phyloP scores from a whole-genome alignment of 331 rosid species.

The Rosa hybrid region DNA sequence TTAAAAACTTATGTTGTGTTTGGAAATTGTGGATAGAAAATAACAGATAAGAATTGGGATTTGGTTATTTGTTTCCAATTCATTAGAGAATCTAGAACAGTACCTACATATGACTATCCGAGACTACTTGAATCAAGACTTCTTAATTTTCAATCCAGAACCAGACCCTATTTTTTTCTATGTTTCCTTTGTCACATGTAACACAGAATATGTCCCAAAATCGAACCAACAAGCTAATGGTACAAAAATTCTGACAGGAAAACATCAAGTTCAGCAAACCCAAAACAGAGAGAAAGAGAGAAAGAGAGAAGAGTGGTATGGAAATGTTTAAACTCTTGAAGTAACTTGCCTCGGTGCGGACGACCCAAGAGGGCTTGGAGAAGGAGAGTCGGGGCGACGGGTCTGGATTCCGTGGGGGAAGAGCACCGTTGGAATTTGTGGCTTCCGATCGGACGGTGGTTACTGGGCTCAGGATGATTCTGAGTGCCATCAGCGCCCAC shows the following conservation, averaged over 20 bases:
- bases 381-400: slow-evolving; percentile 50
- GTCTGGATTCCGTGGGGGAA: slow-evolving; percentile 26
- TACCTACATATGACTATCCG: too few relatives aligned
- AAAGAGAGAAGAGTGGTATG: too few relatives aligned
- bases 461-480: slow-evolving; percentile 10
- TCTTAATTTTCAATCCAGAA: too few relatives aligned
- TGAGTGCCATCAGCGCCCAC: slow-evolving; percentile 22
- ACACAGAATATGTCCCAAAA: not conserved
- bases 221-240: too few relatives aligned
- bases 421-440: slow-evolving; percentile 44
- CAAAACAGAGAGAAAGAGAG: not conserved
- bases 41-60: not conserved
- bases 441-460: slow-evolving; percentile 48
- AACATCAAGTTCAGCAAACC: not conserved
- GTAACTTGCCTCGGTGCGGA: slow-evolving; percentile 57
- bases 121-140: too few relatives aligned
- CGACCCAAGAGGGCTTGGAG: slow-evolving; percentile 69
- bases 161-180: too few relatives aligned
- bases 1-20: not conserved
- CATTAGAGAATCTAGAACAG: too few relatives aligned
- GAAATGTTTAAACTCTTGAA: too few relatives aligned
- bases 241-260: not conserved
- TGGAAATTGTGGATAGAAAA: not conserved
- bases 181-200: too few relatives aligned
- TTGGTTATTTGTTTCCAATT: too few relatives aligned